Evolutionary conservation across 805 yeast genomes (phyloP).

Genomic region (Teunomyces stri): DNA sequence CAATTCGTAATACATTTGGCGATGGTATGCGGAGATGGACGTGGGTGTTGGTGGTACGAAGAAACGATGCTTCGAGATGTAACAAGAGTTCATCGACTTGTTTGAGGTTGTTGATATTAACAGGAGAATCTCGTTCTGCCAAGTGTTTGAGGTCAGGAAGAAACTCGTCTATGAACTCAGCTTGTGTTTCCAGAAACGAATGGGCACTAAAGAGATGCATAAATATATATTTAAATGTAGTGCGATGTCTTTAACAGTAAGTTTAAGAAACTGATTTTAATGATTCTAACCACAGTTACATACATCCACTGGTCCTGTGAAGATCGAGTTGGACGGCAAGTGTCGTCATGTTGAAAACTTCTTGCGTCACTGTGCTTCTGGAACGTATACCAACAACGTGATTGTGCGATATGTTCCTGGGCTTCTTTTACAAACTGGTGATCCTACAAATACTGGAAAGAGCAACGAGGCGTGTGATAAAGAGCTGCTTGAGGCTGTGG

Average conservation of each 20-base stretch:
- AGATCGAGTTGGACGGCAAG: constrained; percentile 14
- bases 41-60: neutral
- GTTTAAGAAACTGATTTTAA: neutral
- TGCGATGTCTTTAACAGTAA: constrained; percentile 12
- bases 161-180: constrained; percentile 18
- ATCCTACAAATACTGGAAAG: constrained; percentile 16
- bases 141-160: constrained; percentile 17
- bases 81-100: constrained; percentile 29
- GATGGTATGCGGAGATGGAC: constrained; percentile 24
- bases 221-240: neutral
- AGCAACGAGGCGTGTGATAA: constrained; percentile 11
- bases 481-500: neutral
- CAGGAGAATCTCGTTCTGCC: constrained; percentile 2
- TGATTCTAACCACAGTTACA: constrained; percentile 11
- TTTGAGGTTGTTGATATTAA: constrained; percentile 25
- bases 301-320: constrained; percentile 16
- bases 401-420: constrained; percentile 17
- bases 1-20: constrained; percentile 21
- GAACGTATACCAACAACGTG: constrained; percentile 13
- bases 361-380: constrained; percentile 21
- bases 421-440: constrained; percentile 22
- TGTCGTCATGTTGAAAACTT: constrained; percentile 17
- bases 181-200: constrained; percentile 15
- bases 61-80: constrained; percentile 21
- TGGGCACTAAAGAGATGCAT: neutral